phyloP scores from a whole-genome alignment of 768 basidiomycete species.

The Cyclocybe aegerita region DNA sequence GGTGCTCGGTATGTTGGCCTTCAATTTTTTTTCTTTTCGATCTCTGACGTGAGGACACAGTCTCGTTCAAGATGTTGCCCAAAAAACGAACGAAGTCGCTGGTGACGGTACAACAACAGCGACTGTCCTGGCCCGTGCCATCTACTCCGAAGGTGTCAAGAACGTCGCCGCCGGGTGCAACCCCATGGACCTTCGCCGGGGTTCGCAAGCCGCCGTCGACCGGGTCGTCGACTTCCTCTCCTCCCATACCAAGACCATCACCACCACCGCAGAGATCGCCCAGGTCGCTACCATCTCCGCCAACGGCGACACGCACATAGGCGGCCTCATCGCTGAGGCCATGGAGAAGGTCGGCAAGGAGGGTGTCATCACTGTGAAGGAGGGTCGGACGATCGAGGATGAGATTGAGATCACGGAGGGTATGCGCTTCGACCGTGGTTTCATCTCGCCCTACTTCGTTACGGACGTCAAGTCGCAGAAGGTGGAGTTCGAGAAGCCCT shows the following conservation, averaged over 20 bases:
- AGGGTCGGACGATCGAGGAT: conserved; percentile 94
- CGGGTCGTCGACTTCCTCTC: conserved; percentile 89
- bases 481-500: conserved; percentile 96
- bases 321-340: conserved; percentile 93
- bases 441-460: conserved; percentile 95
- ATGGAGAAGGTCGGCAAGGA: conserved; percentile 99
- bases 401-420: conserved; percentile 98
- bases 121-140: conserved; percentile 92
- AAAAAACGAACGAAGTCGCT: conserved; percentile 94
- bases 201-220: conserved; percentile 93
- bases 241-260: conserved; percentile 85
- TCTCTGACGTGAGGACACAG: conserved; percentile 31
- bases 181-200: conserved; percentile 97
- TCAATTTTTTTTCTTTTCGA: neutral
- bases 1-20: conserved; percentile 77
- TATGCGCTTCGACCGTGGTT: conserved; percentile 98
- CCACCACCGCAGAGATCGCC: conserved; percentile 93
- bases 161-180: conserved; percentile 98
- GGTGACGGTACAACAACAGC: conserved; percentile 98
- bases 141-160: conserved; percentile 97
- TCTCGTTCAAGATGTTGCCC: conserved; percentile 90
- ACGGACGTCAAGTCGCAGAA: conserved; percentile 94
- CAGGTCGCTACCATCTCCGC: conserved; percentile 94
- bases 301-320: conserved; percentile 83
- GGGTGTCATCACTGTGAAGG: conserved; percentile 98